These are phyloP conservation scores for Entomortierella beljakovae DNA, from an alignment of 192 early-diverging fungal genomes.

Conservation along the genomic window DNA sequence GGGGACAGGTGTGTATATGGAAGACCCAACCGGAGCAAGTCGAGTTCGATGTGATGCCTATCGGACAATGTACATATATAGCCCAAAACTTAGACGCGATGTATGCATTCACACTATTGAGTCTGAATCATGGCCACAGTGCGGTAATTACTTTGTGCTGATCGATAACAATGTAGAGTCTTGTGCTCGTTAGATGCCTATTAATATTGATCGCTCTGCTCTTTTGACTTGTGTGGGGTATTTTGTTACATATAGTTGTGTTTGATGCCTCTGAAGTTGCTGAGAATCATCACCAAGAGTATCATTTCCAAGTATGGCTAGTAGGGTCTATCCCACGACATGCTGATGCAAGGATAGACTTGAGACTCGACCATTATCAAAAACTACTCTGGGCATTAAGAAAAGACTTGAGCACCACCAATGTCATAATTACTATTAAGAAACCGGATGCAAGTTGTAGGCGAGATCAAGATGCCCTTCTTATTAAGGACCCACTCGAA, in stretches of 20 bases:
- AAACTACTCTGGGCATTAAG: constrained; percentile 14
- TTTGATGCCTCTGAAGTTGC: constrained; percentile 14
- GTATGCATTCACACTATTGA: constrained; percentile 22
- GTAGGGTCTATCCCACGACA: constrained; percentile 23
- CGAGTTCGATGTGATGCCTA: constrained; percentile 10
- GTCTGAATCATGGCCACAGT: constrained; percentile 18
- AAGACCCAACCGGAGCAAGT: constrained; percentile 8
- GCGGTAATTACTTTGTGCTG: constrained; percentile 2
- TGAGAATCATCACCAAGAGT: constrained; percentile 13
- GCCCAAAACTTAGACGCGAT: constrained; percentile 25
- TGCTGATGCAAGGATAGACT: constrained; percentile 10
- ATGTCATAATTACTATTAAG: constrained; percentile 34
- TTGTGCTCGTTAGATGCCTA: too few relatives aligned
- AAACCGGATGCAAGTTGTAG: neutral
- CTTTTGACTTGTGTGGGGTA: too few relatives aligned
- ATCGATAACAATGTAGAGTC: too few relatives aligned
- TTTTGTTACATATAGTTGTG: too few relatives aligned
- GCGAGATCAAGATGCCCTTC: too few relatives aligned
- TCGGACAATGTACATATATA: constrained; percentile 40
- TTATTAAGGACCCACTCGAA: too few relatives aligned
- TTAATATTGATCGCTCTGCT: too few relatives aligned
- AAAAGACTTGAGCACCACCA: constrained; percentile 10
- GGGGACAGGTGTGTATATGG: neutral
- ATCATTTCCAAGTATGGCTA: constrained; percentile 43
- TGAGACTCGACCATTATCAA: constrained; percentile 4